phyloP scores from a whole-genome alignment of 169 alveolate species.

The Pseudocohnilembus persalinus region DNA sequence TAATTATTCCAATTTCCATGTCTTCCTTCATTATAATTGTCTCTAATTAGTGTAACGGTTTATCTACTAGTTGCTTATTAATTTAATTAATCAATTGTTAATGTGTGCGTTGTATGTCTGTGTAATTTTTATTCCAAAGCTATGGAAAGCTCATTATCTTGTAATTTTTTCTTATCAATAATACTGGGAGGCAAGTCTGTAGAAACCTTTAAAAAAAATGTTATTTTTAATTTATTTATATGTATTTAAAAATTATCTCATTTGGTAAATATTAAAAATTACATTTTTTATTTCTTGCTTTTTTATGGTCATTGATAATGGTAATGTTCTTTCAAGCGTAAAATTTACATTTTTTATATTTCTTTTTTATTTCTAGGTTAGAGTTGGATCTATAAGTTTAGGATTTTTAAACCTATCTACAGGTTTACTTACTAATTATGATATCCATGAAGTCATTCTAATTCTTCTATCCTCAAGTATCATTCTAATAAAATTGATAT shows the following conservation, averaged over 20 bases:
- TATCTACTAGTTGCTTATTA: slow-evolving; percentile 50
- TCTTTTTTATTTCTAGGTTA: slow-evolving; percentile 64
- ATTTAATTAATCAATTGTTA: slow-evolving; percentile 45
- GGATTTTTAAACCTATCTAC: slow-evolving; percentile 80
- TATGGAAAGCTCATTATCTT: slow-evolving; percentile 64
- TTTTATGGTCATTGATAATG: slow-evolving; percentile 60
- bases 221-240: background rate
- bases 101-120: slow-evolving; percentile 68
- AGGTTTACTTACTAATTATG: slow-evolving; percentile 76
- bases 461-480: slow-evolving; percentile 84
- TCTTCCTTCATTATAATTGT: slow-evolving; percentile 76
- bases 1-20: slow-evolving; percentile 82
- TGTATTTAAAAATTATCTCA: background rate
- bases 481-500: slow-evolving; percentile 9
- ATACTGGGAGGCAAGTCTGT: slow-evolving; percentile 51
- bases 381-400: slow-evolving; percentile 56
- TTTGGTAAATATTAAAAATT: background rate
- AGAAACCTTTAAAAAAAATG: background rate
- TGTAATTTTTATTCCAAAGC: slow-evolving; percentile 56
- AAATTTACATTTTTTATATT: slow-evolving; percentile 73
- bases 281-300: slow-evolving; percentile 36
- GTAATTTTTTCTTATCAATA: slow-evolving; percentile 53
- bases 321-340: slow-evolving; percentile 65
- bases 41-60: slow-evolving; percentile 52
- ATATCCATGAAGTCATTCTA: slow-evolving; percentile 85